Evolutionary conservation across 176 grass and related monocot species (phyloP).

Genomic region (bread wheat (Triticum aestivum)): IWGSC_CS_RefSeq_v2.1 NC_057804.1:664915939-664916438

Average conservation of each 20-base stretch:
- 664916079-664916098: neutral
- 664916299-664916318: constrained; percentile 87
- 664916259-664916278: constrained; percentile 60
- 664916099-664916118: constrained; percentile 43
- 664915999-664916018: neutral
- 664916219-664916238: neutral
- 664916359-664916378: constrained; percentile 76
- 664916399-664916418: constrained; percentile 94
- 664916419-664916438: constrained; percentile 13
- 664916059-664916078: constrained; percentile 12
- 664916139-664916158: constrained; percentile 81
- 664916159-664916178: constrained; percentile 84
- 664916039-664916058: neutral
- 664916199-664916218: neutral
- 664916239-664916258: neutral
- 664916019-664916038: neutral
- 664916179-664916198: neutral
- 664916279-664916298: constrained; percentile 68
- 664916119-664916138: constrained; percentile 67
- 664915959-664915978: neutral
- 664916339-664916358: constrained; percentile 78
- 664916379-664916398: constrained; percentile 79
- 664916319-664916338: constrained; percentile 75
- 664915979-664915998: neutral
- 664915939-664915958: neutral